Percentiles rank a stretch among this genome's conserved stretches.
These are phyloP conservation scores for Canavalia gladiata DNA, from an alignment of 306 rosid species.

Conservation along the genomic window DNA sequence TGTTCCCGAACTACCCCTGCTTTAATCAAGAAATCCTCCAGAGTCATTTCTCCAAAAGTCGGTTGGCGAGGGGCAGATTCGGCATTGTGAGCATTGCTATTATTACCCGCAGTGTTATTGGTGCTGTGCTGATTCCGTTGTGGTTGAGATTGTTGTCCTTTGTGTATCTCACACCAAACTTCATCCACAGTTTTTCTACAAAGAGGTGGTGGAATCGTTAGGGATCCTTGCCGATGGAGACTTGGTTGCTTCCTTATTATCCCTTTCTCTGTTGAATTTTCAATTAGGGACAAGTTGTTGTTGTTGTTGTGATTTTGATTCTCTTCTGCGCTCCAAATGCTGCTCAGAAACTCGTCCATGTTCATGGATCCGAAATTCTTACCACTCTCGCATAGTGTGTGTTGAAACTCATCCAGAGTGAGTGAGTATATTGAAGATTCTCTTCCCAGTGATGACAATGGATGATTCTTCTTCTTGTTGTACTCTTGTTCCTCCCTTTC, in stretches of 20 bases:
- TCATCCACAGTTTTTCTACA: slow-evolving; percentile 86
- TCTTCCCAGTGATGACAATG: slow-evolving; percentile 66
- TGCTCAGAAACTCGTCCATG: slow-evolving; percentile 89
- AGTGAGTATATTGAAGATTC: slow-evolving; percentile 83
- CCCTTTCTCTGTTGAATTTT: slow-evolving; percentile 42
- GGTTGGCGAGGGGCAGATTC: slow-evolving; percentile 69
- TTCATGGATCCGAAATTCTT: slow-evolving; percentile 90
- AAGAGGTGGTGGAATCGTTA: slow-evolving; percentile 73
- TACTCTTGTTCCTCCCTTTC: slow-evolving; percentile 47
- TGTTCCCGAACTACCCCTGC: slow-evolving; percentile 84
- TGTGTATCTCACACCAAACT: slow-evolving; percentile 86
- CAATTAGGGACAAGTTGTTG: slow-evolving; percentile 5
- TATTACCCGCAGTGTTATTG: neutral
- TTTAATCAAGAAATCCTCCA: slow-evolving; percentile 82
- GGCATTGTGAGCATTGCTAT: slow-evolving; percentile 49
- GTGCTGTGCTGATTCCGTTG: neutral
- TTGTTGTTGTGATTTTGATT: slow-evolving; percentile 43
- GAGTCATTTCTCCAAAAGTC: slow-evolving; percentile 85
- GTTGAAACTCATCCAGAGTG: slow-evolving; percentile 85
- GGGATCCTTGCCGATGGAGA: slow-evolving; percentile 70
- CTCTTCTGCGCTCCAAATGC: slow-evolving; percentile 90
- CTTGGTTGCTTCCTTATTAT: slow-evolving; percentile 68
- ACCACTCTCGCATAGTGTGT: slow-evolving; percentile 68
- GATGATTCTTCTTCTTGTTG: slow-evolving; percentile 40
- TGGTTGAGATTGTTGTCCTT: slow-evolving; percentile 50